Percentiles rank a stretch among this genome's conserved stretches.
phyloP scores from a whole-genome alignment of 306 rosid species.

The Corylus heterophylla region DNA sequence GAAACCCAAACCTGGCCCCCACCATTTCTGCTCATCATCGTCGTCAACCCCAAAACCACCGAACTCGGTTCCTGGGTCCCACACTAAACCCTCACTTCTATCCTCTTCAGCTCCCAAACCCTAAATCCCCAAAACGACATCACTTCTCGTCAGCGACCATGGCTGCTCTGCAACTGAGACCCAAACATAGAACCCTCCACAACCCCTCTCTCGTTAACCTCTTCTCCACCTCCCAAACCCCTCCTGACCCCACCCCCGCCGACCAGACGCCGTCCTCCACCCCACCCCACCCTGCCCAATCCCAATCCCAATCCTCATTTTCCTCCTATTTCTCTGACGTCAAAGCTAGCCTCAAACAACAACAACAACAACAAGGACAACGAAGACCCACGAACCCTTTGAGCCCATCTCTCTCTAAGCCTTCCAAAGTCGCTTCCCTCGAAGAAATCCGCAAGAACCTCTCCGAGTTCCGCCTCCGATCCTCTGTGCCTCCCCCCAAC shows the following conservation, averaged over 20 bases:
- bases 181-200: conserved; percentile 25
- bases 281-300: conserved; percentile 2
- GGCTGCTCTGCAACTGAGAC: conserved; percentile 53
- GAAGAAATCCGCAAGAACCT: conserved; percentile 48
- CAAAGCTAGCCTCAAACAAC: conserved; percentile 37
- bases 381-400: conserved; percentile 9
- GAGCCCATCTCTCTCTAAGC: background rate
- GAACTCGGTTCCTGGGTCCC: background rate
- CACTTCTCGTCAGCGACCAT: conserved; percentile 6
- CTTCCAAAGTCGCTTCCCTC: conserved; percentile 4
- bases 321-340: conserved; percentile 42
- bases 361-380: background rate
- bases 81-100: background rate
- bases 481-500: conserved; percentile 12
- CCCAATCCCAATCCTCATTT: conserved; percentile 21
- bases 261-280: conserved; percentile 20
- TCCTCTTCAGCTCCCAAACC: background rate
- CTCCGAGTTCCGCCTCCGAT: conserved; percentile 30
- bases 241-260: conserved; percentile 26
- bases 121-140: background rate
- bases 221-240: conserved; percentile 46
- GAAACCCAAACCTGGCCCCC: background rate
- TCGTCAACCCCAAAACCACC: background rate
- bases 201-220: conserved; percentile 35
- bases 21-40: background rate